Evolutionary conservation across 2,329 filamentous ascomycete genomes (phyloP).

Genomic region (Akanthomyces lecanii): DNA sequence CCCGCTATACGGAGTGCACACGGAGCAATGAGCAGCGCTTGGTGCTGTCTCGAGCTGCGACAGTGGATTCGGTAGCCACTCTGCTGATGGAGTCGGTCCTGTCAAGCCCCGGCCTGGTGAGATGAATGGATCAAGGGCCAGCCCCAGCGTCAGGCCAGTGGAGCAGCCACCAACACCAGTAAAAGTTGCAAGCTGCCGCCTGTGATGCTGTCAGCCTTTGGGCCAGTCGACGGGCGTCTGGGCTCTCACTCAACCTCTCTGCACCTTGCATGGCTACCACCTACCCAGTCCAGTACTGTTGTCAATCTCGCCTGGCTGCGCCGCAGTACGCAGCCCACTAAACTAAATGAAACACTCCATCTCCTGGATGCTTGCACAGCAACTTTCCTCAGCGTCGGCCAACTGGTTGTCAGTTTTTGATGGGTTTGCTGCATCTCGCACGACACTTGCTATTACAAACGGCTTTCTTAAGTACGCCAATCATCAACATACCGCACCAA

Average conservation of each 20-base stretch:
- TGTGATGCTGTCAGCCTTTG: no score
- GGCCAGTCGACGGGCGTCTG: no score
- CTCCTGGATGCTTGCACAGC: not conserved
- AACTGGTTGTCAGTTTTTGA: no score
- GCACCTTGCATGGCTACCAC: not conserved
- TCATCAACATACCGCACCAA: no score
- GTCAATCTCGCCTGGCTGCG: not conserved
- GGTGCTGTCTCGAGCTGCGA: not conserved
- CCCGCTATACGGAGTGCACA: not conserved
- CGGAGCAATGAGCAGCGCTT: not conserved
- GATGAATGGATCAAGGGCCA: constrained; percentile 10
- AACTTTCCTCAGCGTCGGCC: not conserved
- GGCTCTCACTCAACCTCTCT: not conserved
- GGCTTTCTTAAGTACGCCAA: no score
- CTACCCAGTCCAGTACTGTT: not conserved
- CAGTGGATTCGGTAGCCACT: not conserved
- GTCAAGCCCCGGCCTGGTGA: not conserved
- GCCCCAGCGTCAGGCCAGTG: not conserved
- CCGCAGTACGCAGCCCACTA: not conserved
- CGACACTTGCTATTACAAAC: no score
- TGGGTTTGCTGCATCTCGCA: no score
- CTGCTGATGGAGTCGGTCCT: not conserved
- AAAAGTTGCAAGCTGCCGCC: no score
- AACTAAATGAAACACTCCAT: not conserved
- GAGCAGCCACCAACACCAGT: not conserved